Conservation (phyloP, 1,139 yeast genomes). For the Yamadazyma dushanensis region DNA sequence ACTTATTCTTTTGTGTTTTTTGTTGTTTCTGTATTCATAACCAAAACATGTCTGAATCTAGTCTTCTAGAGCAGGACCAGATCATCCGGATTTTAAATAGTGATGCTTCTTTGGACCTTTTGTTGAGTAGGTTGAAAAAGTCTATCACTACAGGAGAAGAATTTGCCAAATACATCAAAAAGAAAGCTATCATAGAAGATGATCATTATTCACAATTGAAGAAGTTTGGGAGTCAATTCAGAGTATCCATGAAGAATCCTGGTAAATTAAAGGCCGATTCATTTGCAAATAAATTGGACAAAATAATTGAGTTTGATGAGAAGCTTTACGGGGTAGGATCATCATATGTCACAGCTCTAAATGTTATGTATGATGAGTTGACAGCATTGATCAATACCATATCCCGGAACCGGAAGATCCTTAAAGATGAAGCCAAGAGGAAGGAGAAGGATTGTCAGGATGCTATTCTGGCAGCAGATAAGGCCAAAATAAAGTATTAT, state of each 20-base stretch:
- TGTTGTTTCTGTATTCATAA: too few species aligned
- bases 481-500: slow-evolving; percentile 80
- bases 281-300: slow-evolving; percentile 63
- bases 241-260: slow-evolving; percentile 50
- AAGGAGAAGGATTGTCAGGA: slow-evolving; percentile 84
- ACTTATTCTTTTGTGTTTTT: too few species aligned
- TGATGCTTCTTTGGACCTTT: slow-evolving; percentile 56
- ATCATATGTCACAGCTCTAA: slow-evolving; percentile 76
- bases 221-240: slow-evolving; percentile 60
- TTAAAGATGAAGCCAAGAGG: slow-evolving; percentile 79
- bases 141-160: slow-evolving; percentile 83
- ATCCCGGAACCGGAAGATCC: slow-evolving; percentile 65
- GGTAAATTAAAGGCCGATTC: slow-evolving; percentile 65
- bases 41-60: slow-evolving; percentile 11
- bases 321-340: slow-evolving; percentile 68
- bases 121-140: slow-evolving; percentile 74
- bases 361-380: slow-evolving; percentile 84
- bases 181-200: slow-evolving; percentile 76
- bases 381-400: slow-evolving; percentile 70
- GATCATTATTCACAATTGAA: slow-evolving; percentile 74
- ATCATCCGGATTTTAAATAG: slow-evolving; percentile 34
- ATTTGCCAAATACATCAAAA: slow-evolving; percentile 73
- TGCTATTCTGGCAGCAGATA: slow-evolving; percentile 79
- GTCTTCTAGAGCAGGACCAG: slow-evolving; percentile 28
- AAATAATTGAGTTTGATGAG: slow-evolving; percentile 76